Evolutionary conservation across 352 stramenopile species (phyloP).

Genomic region (Phytophthora meadii): DNA sequence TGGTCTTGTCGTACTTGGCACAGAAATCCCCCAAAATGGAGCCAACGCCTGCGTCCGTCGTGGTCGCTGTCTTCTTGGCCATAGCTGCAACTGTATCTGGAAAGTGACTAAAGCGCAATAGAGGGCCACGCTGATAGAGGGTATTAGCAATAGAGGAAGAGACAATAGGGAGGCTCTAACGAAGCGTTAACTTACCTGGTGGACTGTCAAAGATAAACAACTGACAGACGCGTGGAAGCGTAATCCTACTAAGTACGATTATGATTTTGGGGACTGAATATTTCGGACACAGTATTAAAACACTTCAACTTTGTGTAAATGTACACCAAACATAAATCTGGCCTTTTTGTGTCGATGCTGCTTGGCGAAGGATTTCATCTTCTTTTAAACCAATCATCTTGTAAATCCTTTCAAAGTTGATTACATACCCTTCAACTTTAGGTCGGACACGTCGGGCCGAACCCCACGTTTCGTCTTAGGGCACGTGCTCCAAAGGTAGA

Average conservation of each 20-base stretch:
- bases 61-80: conserved; percentile 43
- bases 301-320: background rate
- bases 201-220: conserved; percentile 10
- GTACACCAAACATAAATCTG: background rate
- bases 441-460: background rate
- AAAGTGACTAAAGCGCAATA: conserved; percentile 8
- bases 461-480: background rate
- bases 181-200: background rate
- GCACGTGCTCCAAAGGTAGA: background rate
- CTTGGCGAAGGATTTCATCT: conserved; percentile 2
- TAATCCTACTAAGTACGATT: background rate
- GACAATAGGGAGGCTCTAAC: too few relatives aligned
- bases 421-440: conserved; percentile 2
- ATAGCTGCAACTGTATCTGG: conserved; percentile 20
- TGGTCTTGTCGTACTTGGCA: conserved; percentile 84
- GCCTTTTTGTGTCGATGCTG: background rate
- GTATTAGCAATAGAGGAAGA: too few relatives aligned
- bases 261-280: background rate
- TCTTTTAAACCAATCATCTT: background rate
- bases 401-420: background rate
- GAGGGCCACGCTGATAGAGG: conserved; percentile 9
- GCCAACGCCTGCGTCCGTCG: conserved; percentile 40
- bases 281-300: background rate
- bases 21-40: conserved; percentile 74
- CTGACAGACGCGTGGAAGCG: background rate